Percentiles rank a stretch among this genome's conserved stretches.
phyloP scores from a whole-genome alignment of 2,329 filamentous ascomycete genomes.

The Tolypocladium guangdongense region DNA sequence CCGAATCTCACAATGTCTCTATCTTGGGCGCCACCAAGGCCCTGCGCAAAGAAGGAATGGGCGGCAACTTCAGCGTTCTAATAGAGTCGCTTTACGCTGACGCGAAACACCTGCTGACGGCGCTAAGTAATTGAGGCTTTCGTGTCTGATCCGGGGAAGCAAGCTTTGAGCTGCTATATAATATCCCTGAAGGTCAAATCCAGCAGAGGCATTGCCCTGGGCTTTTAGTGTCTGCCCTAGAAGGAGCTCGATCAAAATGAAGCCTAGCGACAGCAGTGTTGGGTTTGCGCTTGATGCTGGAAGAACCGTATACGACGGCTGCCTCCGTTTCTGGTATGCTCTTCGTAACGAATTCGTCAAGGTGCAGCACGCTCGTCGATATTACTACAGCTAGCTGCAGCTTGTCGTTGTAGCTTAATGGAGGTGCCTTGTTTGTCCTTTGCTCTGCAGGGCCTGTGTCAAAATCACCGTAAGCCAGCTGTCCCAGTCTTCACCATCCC shows the following conservation, averaged over 20 bases:
- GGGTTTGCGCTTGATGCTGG: neutral
- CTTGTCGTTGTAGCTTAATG: neutral
- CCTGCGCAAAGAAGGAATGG: too few relatives aligned
- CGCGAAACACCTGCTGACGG: conserved; percentile 9
- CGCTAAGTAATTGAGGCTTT: conserved; percentile 9
- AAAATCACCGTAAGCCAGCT: neutral
- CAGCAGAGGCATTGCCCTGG: neutral
- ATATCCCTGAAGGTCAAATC: neutral
- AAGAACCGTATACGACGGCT: neutral
- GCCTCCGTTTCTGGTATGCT: neutral
- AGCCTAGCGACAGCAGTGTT: conserved; percentile 7
- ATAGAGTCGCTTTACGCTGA: too few relatives aligned
- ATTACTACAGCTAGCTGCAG: conserved; percentile 9
- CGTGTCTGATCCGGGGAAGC: neutral
- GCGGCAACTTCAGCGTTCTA: too few relatives aligned
- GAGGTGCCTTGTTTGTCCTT: neutral
- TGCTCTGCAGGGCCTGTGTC: neutral
- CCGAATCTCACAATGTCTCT: too few relatives aligned
- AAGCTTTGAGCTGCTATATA: neutral
- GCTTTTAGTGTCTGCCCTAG: conserved; percentile 4
- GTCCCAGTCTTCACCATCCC: neutral
- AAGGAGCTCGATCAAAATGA: conserved; percentile 11
- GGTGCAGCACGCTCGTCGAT: conserved; percentile 12
- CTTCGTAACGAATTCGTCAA: conserved; percentile 1
- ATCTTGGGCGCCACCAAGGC: too few relatives aligned